Base-by-base conservation (phyloP, 495 filamentous ascomycete genomes). In the Hyaloscypha variabilis region DNA sequence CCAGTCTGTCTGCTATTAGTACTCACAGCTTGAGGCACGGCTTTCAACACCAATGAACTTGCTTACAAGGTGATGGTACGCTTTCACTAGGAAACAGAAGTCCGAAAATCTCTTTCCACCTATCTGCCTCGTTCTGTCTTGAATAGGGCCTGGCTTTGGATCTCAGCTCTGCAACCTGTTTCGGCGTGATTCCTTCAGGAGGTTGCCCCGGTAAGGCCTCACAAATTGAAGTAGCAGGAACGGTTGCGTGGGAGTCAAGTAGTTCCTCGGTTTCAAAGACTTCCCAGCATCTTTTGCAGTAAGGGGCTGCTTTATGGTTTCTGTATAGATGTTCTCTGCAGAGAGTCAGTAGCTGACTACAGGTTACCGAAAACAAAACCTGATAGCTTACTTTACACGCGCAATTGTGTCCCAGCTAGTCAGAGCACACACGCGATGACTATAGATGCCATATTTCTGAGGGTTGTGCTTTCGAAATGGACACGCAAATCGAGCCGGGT, bases 391-490 rank as follows among this genome's bases (percentile, higher is more conserved):
- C 67, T 69, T 69, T 13, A 69, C 46, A 21, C 67, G 64, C 4
- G 63, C 36, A 29, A 69, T 64, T 2, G 54, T 54, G 0, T 54
- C 50, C 54, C 39, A 67, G 49, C 29, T 25, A 2, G 52, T 52
- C 2, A 66, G 49, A 1, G 64, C 67, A 34, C 67, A 69, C 19
- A 36, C 14, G 31, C 29, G 23, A 5, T 50, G 49, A 1, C 29
- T 52, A 29, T 60, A 39, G 1, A 69, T 60, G 55, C 25, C 51
- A 56, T 69, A 69, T 28, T 52, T 63, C 3, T 26, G 46, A 17
- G 63, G 46, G 30, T 69, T 30, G 25, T 69, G 39, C 29, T 69
- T 69, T 31, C 67, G 59, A 49, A 63, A 69, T 24, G 67, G 67
- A 42, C 67, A 69, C 1, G 67, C 67, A 55, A 63, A 66, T 54